Conservation (phyloP, 2,329 filamentous ascomycete species). For the Daldinia sp. region DNA sequence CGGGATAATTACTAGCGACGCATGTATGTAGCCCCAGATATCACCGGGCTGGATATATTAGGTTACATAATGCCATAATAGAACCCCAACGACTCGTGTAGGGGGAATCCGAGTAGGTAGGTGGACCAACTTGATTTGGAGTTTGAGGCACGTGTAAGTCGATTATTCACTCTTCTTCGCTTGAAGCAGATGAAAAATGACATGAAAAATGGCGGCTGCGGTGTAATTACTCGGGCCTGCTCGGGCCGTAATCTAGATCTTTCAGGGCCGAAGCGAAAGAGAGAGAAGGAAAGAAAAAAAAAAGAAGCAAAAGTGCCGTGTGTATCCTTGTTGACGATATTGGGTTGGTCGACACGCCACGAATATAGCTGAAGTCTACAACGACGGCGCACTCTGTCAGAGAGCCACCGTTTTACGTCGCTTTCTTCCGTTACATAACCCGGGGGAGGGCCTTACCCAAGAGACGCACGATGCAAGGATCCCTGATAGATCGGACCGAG, state of each 20-base stretch:
- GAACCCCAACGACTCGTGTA: constrained; percentile 8
- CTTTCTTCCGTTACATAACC: constrained; percentile 26
- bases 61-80: constrained; percentile 24
- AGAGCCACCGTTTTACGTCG: constrained; percentile 10
- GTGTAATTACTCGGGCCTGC: constrained; percentile 32
- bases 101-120: constrained; percentile 11
- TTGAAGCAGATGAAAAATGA: constrained; percentile 8
- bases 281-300: too few species aligned
- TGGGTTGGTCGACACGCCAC: constrained; percentile 7
- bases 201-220: not conserved
- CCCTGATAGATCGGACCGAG: constrained; percentile 37
- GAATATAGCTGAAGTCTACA: constrained; percentile 9
- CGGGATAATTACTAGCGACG: constrained; percentile 22
- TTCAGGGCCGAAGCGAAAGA: constrained; percentile 5
- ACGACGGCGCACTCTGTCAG: constrained; percentile 18
- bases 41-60: constrained; percentile 10
- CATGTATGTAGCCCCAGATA: constrained; percentile 17
- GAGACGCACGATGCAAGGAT: constrained; percentile 26
- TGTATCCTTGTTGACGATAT: constrained; percentile 4
- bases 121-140: constrained; percentile 16
- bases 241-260: constrained; percentile 30
- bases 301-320: not conserved
- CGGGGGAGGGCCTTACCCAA: constrained; percentile 4
- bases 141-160: constrained; percentile 23
- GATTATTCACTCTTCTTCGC: constrained; percentile 13